Evolutionary conservation across 2,329 filamentous ascomycete species (phyloP).

Genomic region (Tricladium varicosporioides): DNA sequence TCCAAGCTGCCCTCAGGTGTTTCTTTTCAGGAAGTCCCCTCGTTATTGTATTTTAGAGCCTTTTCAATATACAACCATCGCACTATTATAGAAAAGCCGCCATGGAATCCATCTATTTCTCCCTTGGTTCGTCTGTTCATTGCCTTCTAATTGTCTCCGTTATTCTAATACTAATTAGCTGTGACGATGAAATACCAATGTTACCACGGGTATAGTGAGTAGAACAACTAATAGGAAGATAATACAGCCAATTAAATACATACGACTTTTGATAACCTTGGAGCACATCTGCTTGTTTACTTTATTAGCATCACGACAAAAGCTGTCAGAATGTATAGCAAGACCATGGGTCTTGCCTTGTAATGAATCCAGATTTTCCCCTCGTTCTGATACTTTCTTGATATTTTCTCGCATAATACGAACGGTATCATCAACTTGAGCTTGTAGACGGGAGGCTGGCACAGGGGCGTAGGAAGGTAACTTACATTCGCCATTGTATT

Average conservation of each 20-base stretch:
- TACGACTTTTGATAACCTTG: not conserved
- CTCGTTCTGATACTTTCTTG: not conserved
- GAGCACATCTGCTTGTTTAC: not conserved
- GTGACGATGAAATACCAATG: not conserved
- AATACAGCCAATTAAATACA: not conserved
- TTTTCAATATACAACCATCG: not conserved
- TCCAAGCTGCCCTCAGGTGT: not conserved
- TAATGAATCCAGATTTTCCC: not conserved
- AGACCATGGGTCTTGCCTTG: not conserved
- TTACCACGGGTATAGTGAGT: not conserved
- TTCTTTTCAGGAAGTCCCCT: not conserved
- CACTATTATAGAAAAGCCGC: not conserved
- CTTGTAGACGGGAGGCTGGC: not conserved
- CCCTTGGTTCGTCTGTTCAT: not conserved
- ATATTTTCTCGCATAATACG: not conserved
- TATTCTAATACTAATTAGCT: not conserved
- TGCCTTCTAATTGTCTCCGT: not conserved
- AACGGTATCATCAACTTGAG: not conserved
- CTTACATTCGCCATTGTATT: not conserved
- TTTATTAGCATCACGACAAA: not conserved
- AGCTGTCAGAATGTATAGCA: not conserved
- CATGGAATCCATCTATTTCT: not conserved
- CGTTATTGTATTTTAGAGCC: not conserved
- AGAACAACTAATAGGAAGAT: not conserved
- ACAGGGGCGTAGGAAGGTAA: not conserved